phyloP scores from a whole-genome alignment of 108 stramenopile genomes.

The Poteriospumella lacustris region DNA sequence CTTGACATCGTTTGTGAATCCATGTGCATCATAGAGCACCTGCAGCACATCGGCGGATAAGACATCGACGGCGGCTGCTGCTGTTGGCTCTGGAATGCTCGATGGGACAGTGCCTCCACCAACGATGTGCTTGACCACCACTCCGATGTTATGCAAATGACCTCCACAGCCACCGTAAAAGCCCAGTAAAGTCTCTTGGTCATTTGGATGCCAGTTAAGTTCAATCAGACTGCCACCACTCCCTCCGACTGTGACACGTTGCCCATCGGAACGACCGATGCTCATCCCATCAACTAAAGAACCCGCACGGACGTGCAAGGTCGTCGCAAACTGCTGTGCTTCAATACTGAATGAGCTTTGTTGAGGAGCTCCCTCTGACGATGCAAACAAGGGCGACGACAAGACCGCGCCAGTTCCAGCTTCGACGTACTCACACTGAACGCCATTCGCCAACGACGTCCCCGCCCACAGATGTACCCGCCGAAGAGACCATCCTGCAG shows the following conservation, averaged over 20 bases:
- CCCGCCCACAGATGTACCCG: background rate
- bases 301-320: background rate
- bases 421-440: background rate
- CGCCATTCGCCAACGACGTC: background rate
- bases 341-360: background rate
- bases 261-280: background rate
- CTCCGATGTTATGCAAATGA: background rate
- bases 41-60: too few species aligned
- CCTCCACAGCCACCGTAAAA: background rate
- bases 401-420: background rate
- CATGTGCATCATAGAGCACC: too few species aligned
- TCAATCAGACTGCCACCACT: background rate
- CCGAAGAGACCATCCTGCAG: background rate
- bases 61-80: too few species aligned
- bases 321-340: background rate
- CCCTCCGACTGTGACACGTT: background rate
- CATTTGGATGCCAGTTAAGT: background rate
- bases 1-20: too few species aligned
- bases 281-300: background rate
- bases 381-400: background rate
- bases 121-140: too few species aligned
- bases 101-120: too few species aligned
- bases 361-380: background rate
- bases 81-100: too few species aligned
- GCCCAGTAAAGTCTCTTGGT: background rate